A percentile compares a stretch with the other conserved stretches of the same genome.
These are phyloP conservation scores for Hypoxylon sp. DNA, from an alignment of 2,329 filamentous ascomycete species.

Conservation along the genomic window DNA sequence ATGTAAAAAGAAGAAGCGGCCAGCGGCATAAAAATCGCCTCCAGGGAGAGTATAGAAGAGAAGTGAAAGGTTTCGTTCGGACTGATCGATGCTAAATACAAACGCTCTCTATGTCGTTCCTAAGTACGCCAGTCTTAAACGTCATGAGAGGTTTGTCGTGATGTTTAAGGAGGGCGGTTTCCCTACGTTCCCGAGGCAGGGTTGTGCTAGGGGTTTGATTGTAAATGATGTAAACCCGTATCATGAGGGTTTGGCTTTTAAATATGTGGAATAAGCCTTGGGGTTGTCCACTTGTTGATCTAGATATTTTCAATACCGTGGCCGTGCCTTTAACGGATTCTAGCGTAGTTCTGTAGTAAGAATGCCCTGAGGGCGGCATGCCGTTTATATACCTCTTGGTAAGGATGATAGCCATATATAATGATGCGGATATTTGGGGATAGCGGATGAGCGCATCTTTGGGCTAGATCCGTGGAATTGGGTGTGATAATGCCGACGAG, in stretches of 20 bases:
- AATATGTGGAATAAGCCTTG: constrained; percentile 13
- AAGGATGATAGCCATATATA: constrained; percentile 4
- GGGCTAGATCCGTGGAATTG: constrained; percentile 16
- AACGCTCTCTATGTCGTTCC: constrained; percentile 41
- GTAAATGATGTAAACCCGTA: neutral
- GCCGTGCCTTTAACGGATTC: constrained; percentile 19
- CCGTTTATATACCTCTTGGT: constrained; percentile 16
- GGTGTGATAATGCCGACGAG: constrained; percentile 11
- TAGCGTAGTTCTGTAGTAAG: constrained; percentile 11
- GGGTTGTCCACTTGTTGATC: constrained; percentile 23
- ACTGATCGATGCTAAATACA: constrained; percentile 34
- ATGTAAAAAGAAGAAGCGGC: constrained; percentile 30
- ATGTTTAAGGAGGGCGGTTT: constrained; percentile 9
- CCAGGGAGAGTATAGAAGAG: constrained; percentile 33
- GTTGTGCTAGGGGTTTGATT: constrained; percentile 6
- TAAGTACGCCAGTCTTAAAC: constrained; percentile 35
- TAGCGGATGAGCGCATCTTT: neutral
- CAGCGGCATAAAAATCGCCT: constrained; percentile 18
- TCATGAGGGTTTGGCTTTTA: constrained; percentile 4
- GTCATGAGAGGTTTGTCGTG: constrained; percentile 29
- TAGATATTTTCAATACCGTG: constrained; percentile 17
- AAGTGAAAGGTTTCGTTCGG: constrained; percentile 19
- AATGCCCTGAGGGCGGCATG: constrained; percentile 8
- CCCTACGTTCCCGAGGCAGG: constrained; percentile 20
- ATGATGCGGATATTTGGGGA: constrained; percentile 9